A percentile compares a stretch with the other conserved stretches of the same genome.
Evolutionary conservation across 495 filamentous ascomycete genomes (phyloP).

Genomic region (Penicillium roqueforti): DNA sequence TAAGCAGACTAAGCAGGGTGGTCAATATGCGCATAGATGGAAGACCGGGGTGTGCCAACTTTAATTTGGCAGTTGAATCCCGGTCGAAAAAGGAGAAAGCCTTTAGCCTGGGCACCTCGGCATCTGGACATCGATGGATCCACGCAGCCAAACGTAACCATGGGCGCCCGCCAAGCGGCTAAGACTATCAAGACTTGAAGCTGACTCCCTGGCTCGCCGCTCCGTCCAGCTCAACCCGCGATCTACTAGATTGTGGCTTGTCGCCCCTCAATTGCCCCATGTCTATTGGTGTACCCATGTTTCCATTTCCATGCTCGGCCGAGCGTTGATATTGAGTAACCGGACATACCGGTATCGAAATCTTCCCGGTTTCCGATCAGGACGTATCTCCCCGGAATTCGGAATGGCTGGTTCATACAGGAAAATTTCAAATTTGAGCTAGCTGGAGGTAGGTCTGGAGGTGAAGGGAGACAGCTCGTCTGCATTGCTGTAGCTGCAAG

Average conservation of each 20-base stretch:
- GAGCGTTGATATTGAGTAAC: constrained; percentile 5
- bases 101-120: too few relatives aligned
- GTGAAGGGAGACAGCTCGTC: constrained; percentile 2
- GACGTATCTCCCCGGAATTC: not conserved
- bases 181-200: constrained; percentile 20
- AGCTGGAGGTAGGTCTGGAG: not conserved
- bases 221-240: too few relatives aligned
- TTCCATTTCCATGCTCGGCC: not conserved
- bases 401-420: not conserved
- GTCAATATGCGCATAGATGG: constrained; percentile 17
- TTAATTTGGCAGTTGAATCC: constrained; percentile 17
- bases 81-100: too few relatives aligned
- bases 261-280: constrained; percentile 1
- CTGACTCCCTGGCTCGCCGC: too few relatives aligned
- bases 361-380: not conserved
- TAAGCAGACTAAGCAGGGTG: constrained; percentile 25
- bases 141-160: not conserved
- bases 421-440: not conserved
- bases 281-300: not conserved
- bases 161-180: constrained; percentile 18
- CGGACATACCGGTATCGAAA: not conserved
- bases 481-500: not conserved
- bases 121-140: not conserved
- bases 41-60: constrained; percentile 27
- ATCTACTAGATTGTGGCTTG: constrained; percentile 12